Evolutionary conservation across 306 rosid genomes (phyloP).

Genomic region (Rosa rugosa): DNA sequence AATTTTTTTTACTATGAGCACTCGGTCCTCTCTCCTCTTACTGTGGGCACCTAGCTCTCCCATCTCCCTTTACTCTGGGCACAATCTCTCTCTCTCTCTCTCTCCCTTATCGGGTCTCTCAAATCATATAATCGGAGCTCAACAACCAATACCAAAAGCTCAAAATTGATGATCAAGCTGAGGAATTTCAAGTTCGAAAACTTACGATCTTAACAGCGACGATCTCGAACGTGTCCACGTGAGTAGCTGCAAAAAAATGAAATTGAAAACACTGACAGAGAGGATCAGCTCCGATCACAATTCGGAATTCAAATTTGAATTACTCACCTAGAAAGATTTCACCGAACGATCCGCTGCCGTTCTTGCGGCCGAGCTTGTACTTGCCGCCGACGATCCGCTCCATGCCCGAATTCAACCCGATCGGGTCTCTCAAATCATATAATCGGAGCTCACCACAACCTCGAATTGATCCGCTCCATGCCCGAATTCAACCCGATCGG

Average conservation of each 20-base stretch:
- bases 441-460: slow-evolving; percentile 23
- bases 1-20: too few species aligned
- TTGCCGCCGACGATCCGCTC: slow-evolving; percentile 80
- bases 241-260: slow-evolving; percentile 62
- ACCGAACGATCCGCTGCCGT: slow-evolving; percentile 99
- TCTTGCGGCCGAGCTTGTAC: slow-evolving; percentile 94
- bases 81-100: too few species aligned
- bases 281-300: background rate
- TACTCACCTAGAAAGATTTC: slow-evolving; percentile 83
- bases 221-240: slow-evolving; percentile 84
- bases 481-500: too few species aligned
- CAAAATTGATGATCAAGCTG: background rate
- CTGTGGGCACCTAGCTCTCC: too few species aligned
- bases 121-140: too few species aligned
- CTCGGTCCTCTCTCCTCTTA: too few species aligned
- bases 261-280: slow-evolving; percentile 17
- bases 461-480: too few species aligned
- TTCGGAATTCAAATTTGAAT: background rate
- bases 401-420: slow-evolving; percentile 43
- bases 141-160: too few species aligned
- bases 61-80: too few species aligned
- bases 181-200: background rate
- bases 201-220: slow-evolving; percentile 93
- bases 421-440: slow-evolving; percentile 37
- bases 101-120: too few species aligned